phyloP scores from a whole-genome alignment of 805 yeast species.

The Candida berthetii region DNA sequence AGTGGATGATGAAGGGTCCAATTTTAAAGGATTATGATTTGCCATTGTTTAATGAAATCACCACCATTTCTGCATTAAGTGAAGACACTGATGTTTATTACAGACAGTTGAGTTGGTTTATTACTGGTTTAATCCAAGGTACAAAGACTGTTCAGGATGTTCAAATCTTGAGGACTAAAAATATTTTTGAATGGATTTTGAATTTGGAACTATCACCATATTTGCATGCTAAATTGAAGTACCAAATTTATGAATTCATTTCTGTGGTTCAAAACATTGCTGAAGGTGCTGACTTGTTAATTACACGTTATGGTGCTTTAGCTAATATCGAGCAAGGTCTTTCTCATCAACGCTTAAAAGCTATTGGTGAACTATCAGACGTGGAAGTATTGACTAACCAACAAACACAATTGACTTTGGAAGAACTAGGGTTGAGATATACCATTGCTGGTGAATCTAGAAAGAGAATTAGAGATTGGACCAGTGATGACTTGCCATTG shows the following conservation, averaged over 20 bases:
- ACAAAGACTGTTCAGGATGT: constrained; percentile 45
- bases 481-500: constrained; percentile 39
- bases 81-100: constrained; percentile 45
- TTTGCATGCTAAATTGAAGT: constrained; percentile 30
- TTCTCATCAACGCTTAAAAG: constrained; percentile 7
- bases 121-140: constrained; percentile 43
- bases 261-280: constrained; percentile 44
- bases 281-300: constrained; percentile 49
- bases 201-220: constrained; percentile 50
- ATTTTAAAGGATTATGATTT: constrained; percentile 32
- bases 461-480: constrained; percentile 61
- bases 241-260: constrained; percentile 34
- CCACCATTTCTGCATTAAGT: constrained; percentile 15
- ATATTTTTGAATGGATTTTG: constrained; percentile 63
- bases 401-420: constrained; percentile 33
- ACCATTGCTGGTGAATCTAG: constrained; percentile 33
- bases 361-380: constrained; percentile 1
- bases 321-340: constrained; percentile 29
- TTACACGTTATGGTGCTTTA: constrained; percentile 50
- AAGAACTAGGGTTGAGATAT: constrained; percentile 40
- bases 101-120: constrained; percentile 61
- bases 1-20: constrained; percentile 52
- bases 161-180: constrained; percentile 40
- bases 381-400: constrained; percentile 9
- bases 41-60: constrained; percentile 32